phyloP scores from a whole-genome alignment of 2,329 filamentous ascomycete genomes.

The Emergomyces orientalis region DNA sequence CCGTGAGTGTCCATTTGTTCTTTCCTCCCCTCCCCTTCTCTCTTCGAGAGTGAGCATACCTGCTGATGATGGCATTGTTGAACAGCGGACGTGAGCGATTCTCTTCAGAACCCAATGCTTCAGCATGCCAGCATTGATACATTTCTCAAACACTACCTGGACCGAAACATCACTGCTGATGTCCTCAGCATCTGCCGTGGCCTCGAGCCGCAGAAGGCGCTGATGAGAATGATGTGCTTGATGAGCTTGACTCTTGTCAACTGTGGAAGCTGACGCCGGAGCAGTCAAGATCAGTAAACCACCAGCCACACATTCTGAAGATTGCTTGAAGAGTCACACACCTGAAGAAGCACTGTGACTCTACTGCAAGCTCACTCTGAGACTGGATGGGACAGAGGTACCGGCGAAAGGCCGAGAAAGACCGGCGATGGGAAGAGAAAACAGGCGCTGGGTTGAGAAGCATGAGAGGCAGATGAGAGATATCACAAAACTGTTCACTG shows the following conservation, averaged over 20 bases:
- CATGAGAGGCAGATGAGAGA: neutral
- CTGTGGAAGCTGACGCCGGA: no score
- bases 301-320: no score
- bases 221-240: no score
- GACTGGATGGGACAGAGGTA: neutral
- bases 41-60: no score
- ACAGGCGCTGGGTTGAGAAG: neutral
- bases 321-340: neutral
- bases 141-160: neutral
- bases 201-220: no score
- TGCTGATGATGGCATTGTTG: no score
- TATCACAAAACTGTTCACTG: neutral
- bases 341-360: neutral
- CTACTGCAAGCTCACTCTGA: neutral
- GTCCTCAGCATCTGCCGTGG: no score
- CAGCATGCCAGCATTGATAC: constrained; percentile 12
- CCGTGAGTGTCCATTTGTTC: no score
- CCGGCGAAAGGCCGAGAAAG: neutral
- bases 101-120: constrained; percentile 18
- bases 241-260: no score
- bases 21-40: no score
- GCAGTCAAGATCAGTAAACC: no score
- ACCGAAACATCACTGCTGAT: neutral
- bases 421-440: neutral
- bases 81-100: no score